Conservation (phyloP, 176 grass and related monocot genomes). For the Eleusine indica region DNA sequence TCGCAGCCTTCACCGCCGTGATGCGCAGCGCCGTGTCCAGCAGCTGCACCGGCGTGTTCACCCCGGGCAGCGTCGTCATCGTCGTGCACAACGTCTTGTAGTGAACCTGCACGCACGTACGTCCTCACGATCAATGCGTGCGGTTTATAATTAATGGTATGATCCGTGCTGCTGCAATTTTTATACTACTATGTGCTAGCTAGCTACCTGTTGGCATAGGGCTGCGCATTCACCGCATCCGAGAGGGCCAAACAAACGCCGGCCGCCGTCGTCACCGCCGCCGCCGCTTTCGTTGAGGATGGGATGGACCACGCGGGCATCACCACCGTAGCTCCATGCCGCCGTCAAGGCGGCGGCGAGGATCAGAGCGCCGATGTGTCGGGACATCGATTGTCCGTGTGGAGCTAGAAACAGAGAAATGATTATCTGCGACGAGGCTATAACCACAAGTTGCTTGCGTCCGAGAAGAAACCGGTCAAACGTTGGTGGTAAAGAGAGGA, state of each 20-base stretch:
- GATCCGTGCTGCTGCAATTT: not conserved
- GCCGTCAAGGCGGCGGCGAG: conserved; percentile 39
- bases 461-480: conserved; percentile 16
- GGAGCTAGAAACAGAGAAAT: conserved; percentile 10
- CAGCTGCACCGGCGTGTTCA: conserved; percentile 47
- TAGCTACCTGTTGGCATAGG: conserved; percentile 50
- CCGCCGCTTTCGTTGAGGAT: not conserved
- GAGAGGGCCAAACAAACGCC: conserved; percentile 10
- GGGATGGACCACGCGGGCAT: conserved; percentile 39
- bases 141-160: not conserved
- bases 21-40: conserved; percentile 40
- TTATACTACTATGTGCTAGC: not conserved
- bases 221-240: not conserved
- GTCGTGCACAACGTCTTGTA: conserved; percentile 48
- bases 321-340: not conserved
- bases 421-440: conserved; percentile 14
- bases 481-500: conserved; percentile 35
- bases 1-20: conserved; percentile 38
- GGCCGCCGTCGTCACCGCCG: conserved; percentile 1
- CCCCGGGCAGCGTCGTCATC: conserved; percentile 43
- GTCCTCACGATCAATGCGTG: not conserved
- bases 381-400: conserved; percentile 36
- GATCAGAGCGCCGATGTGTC: conserved; percentile 16
- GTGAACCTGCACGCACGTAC: conserved; percentile 41
- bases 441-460: not conserved